Percentiles rank a stretch among this genome's conserved stretches.
Evolutionary conservation across 2,329 filamentous ascomycete genomes (phyloP).

Genomic region (Penicillium psychrosexuale): DNA sequence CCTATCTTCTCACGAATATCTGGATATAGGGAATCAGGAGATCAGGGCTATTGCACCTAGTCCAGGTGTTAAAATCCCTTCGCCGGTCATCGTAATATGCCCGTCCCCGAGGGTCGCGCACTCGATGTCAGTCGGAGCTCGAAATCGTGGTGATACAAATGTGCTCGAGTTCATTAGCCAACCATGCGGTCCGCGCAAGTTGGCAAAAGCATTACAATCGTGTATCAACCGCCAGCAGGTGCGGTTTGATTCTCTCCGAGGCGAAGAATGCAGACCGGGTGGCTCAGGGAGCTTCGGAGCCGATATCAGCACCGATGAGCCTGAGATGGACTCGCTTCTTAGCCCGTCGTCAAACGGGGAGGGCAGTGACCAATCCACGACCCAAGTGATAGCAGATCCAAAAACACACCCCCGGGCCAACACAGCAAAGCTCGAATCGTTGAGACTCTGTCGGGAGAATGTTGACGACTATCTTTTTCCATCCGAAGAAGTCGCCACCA

Average conservation of each 20-base stretch:
- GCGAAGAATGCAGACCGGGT: neutral
- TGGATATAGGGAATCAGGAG: constrained; percentile 12
- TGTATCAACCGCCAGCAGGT: constrained; percentile 16
- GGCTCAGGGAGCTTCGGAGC: neutral
- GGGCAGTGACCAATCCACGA: neutral
- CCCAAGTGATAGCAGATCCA: neutral
- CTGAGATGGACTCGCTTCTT: neutral
- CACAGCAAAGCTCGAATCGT: too few relatives aligned
- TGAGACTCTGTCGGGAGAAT: neutral
- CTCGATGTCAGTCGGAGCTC: constrained; percentile 11
- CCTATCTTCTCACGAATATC: constrained; percentile 17
- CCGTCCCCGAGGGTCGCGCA: constrained; percentile 18
- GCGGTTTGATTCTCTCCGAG: neutral
- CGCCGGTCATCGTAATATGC: constrained; percentile 30
- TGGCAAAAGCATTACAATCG: constrained; percentile 25
- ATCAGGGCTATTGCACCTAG: constrained; percentile 1
- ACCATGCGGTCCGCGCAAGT: constrained; percentile 31
- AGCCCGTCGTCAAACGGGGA: neutral
- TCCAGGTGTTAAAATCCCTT: neutral
- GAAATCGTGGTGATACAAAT: neutral
- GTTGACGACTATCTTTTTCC: neutral
- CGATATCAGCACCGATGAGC: neutral
- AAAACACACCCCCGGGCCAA: neutral
- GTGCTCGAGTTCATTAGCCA: constrained; percentile 35
- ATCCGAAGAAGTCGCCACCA: neutral